phyloP scores from a whole-genome alignment of 2,329 filamentous ascomycete species.

The Fusarium veterinarium region DNA sequence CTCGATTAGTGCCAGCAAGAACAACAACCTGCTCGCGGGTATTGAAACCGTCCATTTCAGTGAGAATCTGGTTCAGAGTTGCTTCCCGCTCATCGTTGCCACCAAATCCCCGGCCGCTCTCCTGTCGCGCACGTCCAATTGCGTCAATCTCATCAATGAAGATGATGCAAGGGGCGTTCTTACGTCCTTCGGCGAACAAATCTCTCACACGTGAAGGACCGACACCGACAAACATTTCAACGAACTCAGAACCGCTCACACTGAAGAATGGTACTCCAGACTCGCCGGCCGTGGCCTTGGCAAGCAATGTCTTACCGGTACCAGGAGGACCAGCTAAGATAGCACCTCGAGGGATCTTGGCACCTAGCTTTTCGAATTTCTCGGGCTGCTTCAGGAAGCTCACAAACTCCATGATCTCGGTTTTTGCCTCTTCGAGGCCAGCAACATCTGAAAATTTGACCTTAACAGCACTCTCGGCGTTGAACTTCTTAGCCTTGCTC shows the following conservation, averaged over 20 bases:
- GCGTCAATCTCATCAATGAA: constrained; percentile 99
- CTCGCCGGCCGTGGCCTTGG: constrained; percentile 97
- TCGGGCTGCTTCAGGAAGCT: constrained; percentile 95
- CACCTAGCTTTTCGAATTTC: constrained; percentile 91
- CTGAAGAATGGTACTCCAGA: constrained; percentile 98
- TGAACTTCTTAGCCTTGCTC: constrained; percentile 96
- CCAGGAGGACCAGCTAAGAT: constrained; percentile 97
- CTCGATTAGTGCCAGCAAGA: constrained; percentile 94
- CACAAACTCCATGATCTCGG: constrained; percentile 99
- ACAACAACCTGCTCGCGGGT: constrained; percentile 97
- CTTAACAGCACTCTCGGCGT: constrained; percentile 95
- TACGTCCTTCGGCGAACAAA: constrained; percentile 91
- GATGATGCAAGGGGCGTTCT: constrained; percentile 97
- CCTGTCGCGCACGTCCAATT: constrained; percentile 89
- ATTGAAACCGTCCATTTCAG: constrained; percentile 99
- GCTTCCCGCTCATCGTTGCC: constrained; percentile 98
- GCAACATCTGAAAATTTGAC: constrained; percentile 98
- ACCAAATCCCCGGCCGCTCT: constrained; percentile 77
- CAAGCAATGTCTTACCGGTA: constrained; percentile 97
- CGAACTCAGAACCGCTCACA: constrained; percentile 97
- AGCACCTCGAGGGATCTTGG: constrained; percentile 96
- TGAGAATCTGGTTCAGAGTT: constrained; percentile 97
- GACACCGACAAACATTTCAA: constrained; percentile 99
- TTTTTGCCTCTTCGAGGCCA: constrained; percentile 97
- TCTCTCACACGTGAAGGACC: constrained; percentile 95